Base-by-base conservation (phyloP, 106 monocot genomes). In the Acanthochlamys bracteata region DNA sequence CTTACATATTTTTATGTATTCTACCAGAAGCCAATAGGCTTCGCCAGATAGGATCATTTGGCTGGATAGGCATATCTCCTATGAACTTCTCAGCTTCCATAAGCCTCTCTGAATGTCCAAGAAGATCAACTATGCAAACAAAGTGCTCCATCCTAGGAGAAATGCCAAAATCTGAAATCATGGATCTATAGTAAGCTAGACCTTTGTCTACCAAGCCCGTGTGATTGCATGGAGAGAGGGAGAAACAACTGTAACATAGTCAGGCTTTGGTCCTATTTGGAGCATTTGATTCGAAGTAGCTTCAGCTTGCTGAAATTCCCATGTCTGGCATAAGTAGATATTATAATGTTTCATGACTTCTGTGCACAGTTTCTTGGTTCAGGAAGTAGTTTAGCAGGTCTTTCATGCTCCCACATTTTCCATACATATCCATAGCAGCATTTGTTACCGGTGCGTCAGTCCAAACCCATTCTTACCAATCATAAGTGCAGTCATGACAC, bases 401-500 rank as follows among this genome's bases (percentile, higher is more conserved):
- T 59, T 84, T 78, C 77, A 95, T 70, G 59, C 75, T 71, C 14
- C 94, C 94, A 69, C 84, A 79, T 75, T 95, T 95, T 7, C 81
- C 77, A 52, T 95, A 95, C 94, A 95, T 95, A 66, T 95, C 94
- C 90, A 95, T 86, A 24, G 79, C 67, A 49, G 90, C 76, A 75
- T 90, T 95, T 11, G 39, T 45, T 10, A 86, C 86, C 56, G 84
- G 66, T 46, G 73, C 52, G 59, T 84, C 73, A n/a, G n/a, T n/a
- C n/a, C n/a, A n/a, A n/a, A n/a, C 22, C 79, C 80, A 58, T 84
- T 90, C 25, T 68, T 61, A 52, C 74, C 62, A 55, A 78, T 76
- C 84, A 94, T 89, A 39, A 94, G 69, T 1, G 94, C 86, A 20
- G 94, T 94, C 89, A 94, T 24, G 94, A 84, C 4, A 94, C 94